Evolutionary conservation across 441 rosid species (phyloP).

Genomic region (Mallotus repandus): DNA sequence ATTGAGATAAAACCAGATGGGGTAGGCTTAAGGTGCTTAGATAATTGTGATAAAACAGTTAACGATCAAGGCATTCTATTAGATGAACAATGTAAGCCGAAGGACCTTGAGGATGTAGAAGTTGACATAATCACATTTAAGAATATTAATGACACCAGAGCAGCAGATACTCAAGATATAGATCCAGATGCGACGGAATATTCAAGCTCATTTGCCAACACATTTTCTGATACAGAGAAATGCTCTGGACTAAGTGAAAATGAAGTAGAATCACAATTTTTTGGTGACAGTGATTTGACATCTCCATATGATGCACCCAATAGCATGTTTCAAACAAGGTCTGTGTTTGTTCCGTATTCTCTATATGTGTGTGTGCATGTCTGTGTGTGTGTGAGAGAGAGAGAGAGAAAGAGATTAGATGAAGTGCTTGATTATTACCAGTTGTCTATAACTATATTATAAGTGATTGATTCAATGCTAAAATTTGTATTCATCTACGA

Average conservation of each 20-base stretch:
- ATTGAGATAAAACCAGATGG: slow-evolving; percentile 32
- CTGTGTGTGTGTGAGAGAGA: no score
- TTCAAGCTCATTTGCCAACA: slow-evolving; percentile 89
- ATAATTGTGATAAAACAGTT: slow-evolving; percentile 30
- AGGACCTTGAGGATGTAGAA: slow-evolving; percentile 43
- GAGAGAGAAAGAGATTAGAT: neutral
- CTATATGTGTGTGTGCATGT: neutral
- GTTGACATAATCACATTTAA: slow-evolving; percentile 55
- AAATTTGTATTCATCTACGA: neutral
- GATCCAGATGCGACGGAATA: slow-evolving; percentile 85
- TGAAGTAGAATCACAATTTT: slow-evolving; percentile 78
- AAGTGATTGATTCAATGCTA: neutral
- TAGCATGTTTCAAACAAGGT: slow-evolving; percentile 64
- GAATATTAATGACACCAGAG: slow-evolving; percentile 23
- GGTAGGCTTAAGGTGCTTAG: slow-evolving; percentile 27
- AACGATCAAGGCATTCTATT: slow-evolving; percentile 22
- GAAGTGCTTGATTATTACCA: neutral
- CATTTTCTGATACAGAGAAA: slow-evolving; percentile 50
- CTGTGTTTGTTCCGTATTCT: slow-evolving; percentile 18
- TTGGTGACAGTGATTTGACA: slow-evolving; percentile 53
- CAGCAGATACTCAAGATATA: slow-evolving; percentile 52
- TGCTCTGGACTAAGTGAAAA: slow-evolving; percentile 57
- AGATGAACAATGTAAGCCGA: slow-evolving; percentile 27
- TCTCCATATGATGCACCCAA: slow-evolving; percentile 54
- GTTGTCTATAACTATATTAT: neutral